A percentile compares a stretch with the other conserved stretches of the same genome.
These are phyloP conservation scores for Vachellia pachyceras DNA, from an alignment of 306 rosid genomes.

Conservation along the genomic window DNA sequence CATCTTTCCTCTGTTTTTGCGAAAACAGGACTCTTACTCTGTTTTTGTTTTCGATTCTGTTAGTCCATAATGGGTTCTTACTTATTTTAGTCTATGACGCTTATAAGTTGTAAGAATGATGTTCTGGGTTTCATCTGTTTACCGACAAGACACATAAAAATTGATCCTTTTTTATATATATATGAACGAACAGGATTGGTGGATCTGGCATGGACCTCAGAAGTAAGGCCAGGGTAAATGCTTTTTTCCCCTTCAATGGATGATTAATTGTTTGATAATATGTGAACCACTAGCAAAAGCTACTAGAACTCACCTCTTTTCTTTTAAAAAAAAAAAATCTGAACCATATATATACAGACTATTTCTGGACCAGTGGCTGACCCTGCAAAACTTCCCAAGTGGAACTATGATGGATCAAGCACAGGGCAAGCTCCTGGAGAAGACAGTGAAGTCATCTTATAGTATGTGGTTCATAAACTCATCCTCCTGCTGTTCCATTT, in stretches of 20 bases:
- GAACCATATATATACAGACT: conserved; percentile 54
- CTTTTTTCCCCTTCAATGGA: not conserved
- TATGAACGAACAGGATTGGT: conserved; percentile 58
- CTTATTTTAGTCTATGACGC: not conserved
- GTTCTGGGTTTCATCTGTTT: conserved; percentile 26
- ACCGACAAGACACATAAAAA: not conserved
- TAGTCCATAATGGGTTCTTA: not conserved
- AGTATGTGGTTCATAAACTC: conserved; percentile 46
- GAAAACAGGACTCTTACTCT: conserved; percentile 38
- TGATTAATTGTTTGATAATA: not conserved
- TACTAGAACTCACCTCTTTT: not conserved
- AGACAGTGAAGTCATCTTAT: conserved; percentile 74
- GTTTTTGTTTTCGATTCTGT: not conserved
- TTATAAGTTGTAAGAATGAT: not conserved
- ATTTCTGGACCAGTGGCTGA: conserved; percentile 61
- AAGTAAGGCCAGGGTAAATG: conserved; percentile 70
- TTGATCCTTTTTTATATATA: not conserved
- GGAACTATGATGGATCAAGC: conserved; percentile 78
- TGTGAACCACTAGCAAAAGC: not conserved
- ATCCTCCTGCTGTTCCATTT: not conserved
- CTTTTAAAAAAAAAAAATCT: too few relatives aligned
- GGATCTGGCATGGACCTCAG: conserved; percentile 76
- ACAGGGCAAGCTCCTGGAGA: conserved; percentile 75
- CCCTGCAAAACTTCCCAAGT: conserved; percentile 70
- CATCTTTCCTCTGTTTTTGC: not conserved